Percentiles rank a stretch among this genome's conserved stretches.
Conservation (phyloP, 2,329 filamentous ascomycete species). For the Trichophyton schoenleinii region DNA sequence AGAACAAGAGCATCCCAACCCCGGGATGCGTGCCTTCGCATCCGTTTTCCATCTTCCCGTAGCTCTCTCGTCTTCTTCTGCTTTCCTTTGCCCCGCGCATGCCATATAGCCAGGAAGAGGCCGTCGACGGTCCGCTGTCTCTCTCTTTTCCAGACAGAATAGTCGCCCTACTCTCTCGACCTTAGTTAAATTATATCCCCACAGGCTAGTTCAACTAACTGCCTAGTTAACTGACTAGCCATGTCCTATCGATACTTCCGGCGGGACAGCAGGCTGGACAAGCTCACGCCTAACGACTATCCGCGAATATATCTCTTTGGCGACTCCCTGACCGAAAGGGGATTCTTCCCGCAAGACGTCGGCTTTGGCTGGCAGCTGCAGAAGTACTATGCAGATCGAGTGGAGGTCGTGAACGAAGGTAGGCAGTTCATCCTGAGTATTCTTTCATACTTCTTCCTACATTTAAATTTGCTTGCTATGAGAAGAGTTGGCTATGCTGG, state of each 20-base stretch:
- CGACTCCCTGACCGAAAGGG: conserved; percentile 15
- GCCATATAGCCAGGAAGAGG: background rate
- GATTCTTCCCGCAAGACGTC: conserved; percentile 9
- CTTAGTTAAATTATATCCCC: background rate
- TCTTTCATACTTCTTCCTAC: background rate
- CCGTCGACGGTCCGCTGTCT: background rate
- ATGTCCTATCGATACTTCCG: background rate
- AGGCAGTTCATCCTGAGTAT: background rate
- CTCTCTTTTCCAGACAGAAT: background rate
- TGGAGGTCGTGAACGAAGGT: conserved; percentile 16
- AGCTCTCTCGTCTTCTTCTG: background rate
- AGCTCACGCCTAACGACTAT: conserved; percentile 8
- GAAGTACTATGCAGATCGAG: conserved; percentile 15
- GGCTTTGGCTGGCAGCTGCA: conserved; percentile 14
- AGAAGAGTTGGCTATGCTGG: no score
- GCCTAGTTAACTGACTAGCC: background rate
- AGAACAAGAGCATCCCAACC: background rate
- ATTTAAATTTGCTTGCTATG: background rate
- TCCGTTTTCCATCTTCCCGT: background rate
- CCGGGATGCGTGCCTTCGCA: background rate
- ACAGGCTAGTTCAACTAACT: background rate
- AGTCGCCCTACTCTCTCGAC: background rate
- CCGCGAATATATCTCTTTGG: conserved; percentile 17
- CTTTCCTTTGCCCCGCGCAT: background rate
- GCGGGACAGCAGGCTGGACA: background rate